A percentile compares a stretch with the other conserved stretches of the same genome.
Conservation (phyloP, 768 basidiomycete genomes). For the Auricularia sp. region DNA sequence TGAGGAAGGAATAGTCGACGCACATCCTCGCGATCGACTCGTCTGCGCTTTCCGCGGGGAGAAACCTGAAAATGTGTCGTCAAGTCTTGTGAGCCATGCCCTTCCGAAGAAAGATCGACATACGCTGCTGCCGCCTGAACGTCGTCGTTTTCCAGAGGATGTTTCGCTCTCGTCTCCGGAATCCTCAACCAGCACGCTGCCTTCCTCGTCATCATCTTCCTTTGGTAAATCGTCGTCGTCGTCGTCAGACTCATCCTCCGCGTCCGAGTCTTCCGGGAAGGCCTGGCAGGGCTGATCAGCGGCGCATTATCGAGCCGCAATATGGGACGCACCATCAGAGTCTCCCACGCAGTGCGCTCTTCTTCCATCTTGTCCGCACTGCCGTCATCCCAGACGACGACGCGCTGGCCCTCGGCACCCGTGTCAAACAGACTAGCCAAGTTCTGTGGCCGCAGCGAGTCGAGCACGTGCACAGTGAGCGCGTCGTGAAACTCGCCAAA, state of each 20-base stretch:
- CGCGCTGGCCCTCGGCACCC: conserved; percentile 45
- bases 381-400: conserved; percentile 92
- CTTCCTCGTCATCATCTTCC: conserved; percentile 31
- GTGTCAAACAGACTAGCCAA: conserved; percentile 74
- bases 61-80: neutral
- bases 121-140: conserved; percentile 5
- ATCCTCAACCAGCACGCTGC: conserved; percentile 10
- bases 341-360: conserved; percentile 76
- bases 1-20: conserved; percentile 2
- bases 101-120: conserved; percentile 20
- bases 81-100: conserved; percentile 35
- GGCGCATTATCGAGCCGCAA: neutral
- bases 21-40: conserved; percentile 36
- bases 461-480: conserved; percentile 83
- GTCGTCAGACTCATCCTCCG: conserved; percentile 33
- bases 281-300: conserved; percentile 36
- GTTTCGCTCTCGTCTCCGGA: conserved; percentile 24
- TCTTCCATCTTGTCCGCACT: conserved; percentile 58
- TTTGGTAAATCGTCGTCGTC: conserved; percentile 12
- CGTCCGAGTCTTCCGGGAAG: conserved; percentile 68
- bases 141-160: conserved; percentile 22
- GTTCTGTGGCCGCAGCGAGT: conserved; percentile 85
- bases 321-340: conserved; percentile 49
- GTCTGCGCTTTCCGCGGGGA: conserved; percentile 43
- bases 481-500: conserved; percentile 59